Evolutionary conservation across 139 green algal genomes (phyloP).

Genomic region (Tetraselmis striata): DNA sequence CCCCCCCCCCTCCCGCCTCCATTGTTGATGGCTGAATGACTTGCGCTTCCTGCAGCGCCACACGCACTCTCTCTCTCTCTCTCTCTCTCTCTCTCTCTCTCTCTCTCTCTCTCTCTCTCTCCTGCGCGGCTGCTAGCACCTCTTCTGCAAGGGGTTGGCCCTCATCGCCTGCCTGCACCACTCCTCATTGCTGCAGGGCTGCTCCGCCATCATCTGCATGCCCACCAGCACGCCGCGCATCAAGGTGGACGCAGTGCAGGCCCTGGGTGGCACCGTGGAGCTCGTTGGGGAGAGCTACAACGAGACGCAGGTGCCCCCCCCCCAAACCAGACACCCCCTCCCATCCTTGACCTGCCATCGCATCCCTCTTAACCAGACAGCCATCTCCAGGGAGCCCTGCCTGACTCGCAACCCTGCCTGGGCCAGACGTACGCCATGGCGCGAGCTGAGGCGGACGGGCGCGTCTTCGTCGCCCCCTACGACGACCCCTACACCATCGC

Average conservation of each 20-base stretch:
- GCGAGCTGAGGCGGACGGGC: conserved; percentile 45
- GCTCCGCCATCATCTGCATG: conserved; percentile 84
- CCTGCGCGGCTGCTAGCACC: too few species aligned
- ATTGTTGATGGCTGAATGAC: too few species aligned
- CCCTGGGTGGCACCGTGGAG: conserved; percentile 81
- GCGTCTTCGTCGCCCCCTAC: conserved; percentile 84
- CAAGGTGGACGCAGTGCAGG: conserved; percentile 70
- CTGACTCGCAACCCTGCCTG: too few species aligned
- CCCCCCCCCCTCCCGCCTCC: too few species aligned
- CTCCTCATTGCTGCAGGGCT: conserved; percentile 73
- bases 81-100: too few species aligned
- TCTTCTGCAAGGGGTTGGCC: too few species aligned
- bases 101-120: too few species aligned
- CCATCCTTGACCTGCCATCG: too few species aligned
- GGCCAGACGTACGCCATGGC: conserved; percentile 49
- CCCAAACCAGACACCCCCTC: conserved; percentile 37
- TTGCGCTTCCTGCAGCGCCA: too few species aligned
- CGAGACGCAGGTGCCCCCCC: conserved; percentile 67
- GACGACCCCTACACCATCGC: conserved; percentile 94
- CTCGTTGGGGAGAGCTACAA: conserved; percentile 91
- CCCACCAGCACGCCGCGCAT: conserved; percentile 76
- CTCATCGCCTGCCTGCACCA: too few species aligned
- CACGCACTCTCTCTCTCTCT: too few species aligned
- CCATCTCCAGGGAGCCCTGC: neutral
- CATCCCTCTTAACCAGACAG: too few species aligned